Evolutionary conservation across 1,284 basidiomycete species (phyloP), one percentile per base, ranked within the genome.

Genomic region (Ceratobasidium sp.): DNA sequence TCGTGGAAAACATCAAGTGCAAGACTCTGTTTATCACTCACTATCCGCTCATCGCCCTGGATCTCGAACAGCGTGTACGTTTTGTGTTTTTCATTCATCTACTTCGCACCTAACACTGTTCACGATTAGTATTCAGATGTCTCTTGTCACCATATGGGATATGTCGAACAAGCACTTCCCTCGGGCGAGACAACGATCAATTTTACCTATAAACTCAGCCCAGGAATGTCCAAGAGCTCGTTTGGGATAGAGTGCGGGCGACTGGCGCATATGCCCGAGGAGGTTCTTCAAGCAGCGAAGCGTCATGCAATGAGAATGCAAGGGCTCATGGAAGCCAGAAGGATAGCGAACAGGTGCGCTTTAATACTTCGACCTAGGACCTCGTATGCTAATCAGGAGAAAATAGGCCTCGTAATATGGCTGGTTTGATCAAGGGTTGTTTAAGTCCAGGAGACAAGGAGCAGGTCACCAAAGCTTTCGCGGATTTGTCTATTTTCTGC

Each of bases 1-100:
- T 97, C 2, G 85, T 92, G 1, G 80, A 86, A 76, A 80, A 79
- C 0, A 85, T 85, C 30, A 85, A 85, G 74, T 91, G 91, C 82
- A 92, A 92, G 79, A 94, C 93, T 0, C 81, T 97, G n/a, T 97
- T 97, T 79, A 95, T 97, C 76, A 97, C 95, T 0, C 95, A 97
- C 78, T 97, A 96, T 77, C 94, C 94, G 0, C 83, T 79, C 59
- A 78, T 83, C 0, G 82, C 81, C 0, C 78, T 80, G 46, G 81
- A 83, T 69, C 89, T 76, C 82, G 94, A 70, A 87, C 90, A 71
- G 81, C 85, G 69, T 87, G 79, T 81, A 23, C 23, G 76, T 87
- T 50, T 76, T 89, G 12, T 72, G 76, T 6, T 21, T 9, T 32
- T 18, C 21, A 43, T 45, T 53, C 26, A 41, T 50, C 14, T 8